Percentiles rank a stretch among this genome's conserved stretches.
Conservation (phyloP, 2,329 filamentous ascomycete species). For the Fonsecaea nubica region DNA sequence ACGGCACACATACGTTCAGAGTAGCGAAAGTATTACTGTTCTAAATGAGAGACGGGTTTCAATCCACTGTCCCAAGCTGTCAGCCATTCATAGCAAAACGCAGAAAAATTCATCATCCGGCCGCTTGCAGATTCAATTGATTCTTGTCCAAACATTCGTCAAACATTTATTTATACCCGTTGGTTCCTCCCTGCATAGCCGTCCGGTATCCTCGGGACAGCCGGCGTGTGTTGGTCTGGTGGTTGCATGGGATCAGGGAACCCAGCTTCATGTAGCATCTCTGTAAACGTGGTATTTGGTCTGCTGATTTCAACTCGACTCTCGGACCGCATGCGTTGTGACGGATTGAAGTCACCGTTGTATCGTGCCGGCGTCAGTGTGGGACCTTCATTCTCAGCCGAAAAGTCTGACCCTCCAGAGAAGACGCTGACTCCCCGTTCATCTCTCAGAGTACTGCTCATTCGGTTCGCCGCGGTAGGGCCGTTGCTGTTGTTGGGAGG, state of each 20-base stretch:
- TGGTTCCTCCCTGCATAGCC: conserved; percentile 28
- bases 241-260: conserved; percentile 36
- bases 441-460: conserved; percentile 21
- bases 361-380: conserved; percentile 37
- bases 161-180: conserved; percentile 15
- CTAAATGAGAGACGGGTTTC: not conserved
- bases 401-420: conserved; percentile 26
- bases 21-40: conserved; percentile 23
- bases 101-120: not conserved
- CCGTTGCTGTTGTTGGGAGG: conserved; percentile 29
- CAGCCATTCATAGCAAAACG: conserved; percentile 5
- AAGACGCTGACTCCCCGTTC: conserved; percentile 30
- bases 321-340: conserved; percentile 22
- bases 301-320: conserved; percentile 26
- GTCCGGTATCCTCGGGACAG: conserved; percentile 37
- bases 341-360: conserved; percentile 21
- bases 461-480: conserved; percentile 12
- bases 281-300: conserved; percentile 39
- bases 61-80: not conserved
- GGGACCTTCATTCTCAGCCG: conserved; percentile 16
- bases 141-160: conserved; percentile 3
- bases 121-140: not conserved
- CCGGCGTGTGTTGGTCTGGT: conserved; percentile 27
- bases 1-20: conserved; percentile 17
- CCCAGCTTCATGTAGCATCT: conserved; percentile 38